Conservation (phyloP, 768 basidiomycete species). For the Xerocomellus chrysenteron region DNA sequence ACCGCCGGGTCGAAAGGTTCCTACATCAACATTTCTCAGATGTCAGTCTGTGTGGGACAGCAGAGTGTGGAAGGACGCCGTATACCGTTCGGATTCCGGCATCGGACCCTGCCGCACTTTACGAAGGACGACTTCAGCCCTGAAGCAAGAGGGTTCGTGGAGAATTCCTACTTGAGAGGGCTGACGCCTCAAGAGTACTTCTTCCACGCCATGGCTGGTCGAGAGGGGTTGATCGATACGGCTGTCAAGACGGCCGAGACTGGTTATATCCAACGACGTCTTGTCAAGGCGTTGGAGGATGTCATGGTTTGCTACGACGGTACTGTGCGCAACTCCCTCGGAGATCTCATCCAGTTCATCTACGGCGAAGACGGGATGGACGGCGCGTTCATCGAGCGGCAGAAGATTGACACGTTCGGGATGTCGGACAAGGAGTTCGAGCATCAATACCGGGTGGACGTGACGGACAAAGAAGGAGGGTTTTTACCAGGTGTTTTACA, state of each 20-base stretch:
- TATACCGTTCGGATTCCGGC: constrained; percentile 97
- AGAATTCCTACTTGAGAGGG: constrained; percentile 96
- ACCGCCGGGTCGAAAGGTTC: constrained; percentile 98
- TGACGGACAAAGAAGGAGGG: constrained; percentile 77
- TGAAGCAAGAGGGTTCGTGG: constrained; percentile 96
- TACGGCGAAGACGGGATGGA: constrained; percentile 99
- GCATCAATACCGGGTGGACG: constrained; percentile 92
- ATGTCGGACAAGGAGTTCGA: constrained; percentile 83
- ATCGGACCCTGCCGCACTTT: constrained; percentile 95
- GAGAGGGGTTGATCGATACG: constrained; percentile 98
- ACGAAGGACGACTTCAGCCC: constrained; percentile 98
- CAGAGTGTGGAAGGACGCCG: constrained; percentile 98
- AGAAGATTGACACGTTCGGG: constrained; percentile 87
- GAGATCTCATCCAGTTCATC: constrained; percentile 93
- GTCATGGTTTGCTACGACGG: constrained; percentile 98
- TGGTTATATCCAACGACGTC: constrained; percentile 96
- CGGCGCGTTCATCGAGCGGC: constrained; percentile 94
- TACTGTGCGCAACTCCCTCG: constrained; percentile 95
- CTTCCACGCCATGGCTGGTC: constrained; percentile 99
- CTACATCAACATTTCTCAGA: constrained; percentile 99
- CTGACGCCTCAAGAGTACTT: constrained; percentile 98
- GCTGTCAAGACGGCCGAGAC: constrained; percentile 99
- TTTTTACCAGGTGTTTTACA: constrained; percentile 81
- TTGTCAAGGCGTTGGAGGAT: constrained; percentile 98
- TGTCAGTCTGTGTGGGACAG: constrained; percentile 99